Evolutionary conservation across 2,329 filamentous ascomycete genomes (phyloP).

Genomic region (Dissoconium aciculare): DNA sequence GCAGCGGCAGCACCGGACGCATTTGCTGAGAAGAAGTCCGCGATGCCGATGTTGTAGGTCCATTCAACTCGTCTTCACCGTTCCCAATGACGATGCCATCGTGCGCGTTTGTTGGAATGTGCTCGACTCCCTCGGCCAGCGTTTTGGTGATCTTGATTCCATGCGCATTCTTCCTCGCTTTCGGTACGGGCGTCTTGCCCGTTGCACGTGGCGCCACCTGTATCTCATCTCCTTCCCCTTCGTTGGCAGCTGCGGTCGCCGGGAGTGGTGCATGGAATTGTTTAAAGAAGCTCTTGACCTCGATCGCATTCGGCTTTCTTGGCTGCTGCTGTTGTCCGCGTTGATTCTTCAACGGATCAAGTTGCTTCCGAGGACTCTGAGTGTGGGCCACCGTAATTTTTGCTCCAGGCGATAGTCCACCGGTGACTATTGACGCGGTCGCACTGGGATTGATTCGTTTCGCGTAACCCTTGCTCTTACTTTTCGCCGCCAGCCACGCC

Average conservation of each 20-base stretch:
- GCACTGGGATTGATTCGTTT: conserved; percentile 4
- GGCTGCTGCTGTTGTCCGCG: conserved; percentile 3
- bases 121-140: background rate
- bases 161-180: conserved; percentile 2
- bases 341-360: conserved; percentile 14
- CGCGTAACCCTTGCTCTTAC: conserved; percentile 5
- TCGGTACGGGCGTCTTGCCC: conserved; percentile 1
- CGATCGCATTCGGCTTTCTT: conserved; percentile 3
- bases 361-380: conserved; percentile 1
- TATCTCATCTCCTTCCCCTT: background rate
- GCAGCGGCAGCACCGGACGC: conserved; percentile 15
- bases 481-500: conserved; percentile 13
- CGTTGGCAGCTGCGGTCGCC: background rate
- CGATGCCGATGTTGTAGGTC: background rate
- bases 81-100: background rate
- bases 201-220: background rate
- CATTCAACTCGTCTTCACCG: background rate
- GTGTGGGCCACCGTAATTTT: background rate
- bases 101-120: background rate
- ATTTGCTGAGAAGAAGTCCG: conserved; percentile 23
- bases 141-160: background rate
- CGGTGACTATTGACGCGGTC: background rate
- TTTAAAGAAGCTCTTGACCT: conserved; percentile 18
- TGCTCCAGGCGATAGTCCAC: background rate
- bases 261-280: conserved; percentile 11